Evolutionary conservation across 73 alveolate genomes (phyloP), one percentile per base, ranked within the genome.

Genomic region (Paramecium primaurelia): DNA sequence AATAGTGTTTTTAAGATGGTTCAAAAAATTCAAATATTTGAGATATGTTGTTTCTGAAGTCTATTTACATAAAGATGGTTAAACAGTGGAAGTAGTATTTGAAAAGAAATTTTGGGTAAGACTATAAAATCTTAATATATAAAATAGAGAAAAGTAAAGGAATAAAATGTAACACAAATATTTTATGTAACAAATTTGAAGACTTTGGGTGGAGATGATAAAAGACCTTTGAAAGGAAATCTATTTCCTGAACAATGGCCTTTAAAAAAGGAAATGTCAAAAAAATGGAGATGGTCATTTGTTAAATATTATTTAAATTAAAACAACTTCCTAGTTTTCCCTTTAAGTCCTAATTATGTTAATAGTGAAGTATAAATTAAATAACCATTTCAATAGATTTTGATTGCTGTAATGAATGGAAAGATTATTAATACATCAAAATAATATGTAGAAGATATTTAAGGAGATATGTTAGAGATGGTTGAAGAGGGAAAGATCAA

Each of bases 101-200:
- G 71, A 80, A 22, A 80, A 80, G 45, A 25, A 80, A 47, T 80
- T 80, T 36, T 80, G 91, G 91, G 88, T 75, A 75, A 54, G 25
- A 5, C 40, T 5, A 0, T 30, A 0, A 75, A 75, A 30, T 75
- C 28, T 59, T 44, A 12, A 36, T 75, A 7, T 25, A 54, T 54
- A 54, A 54, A 54, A 0, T 38, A 75, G 88, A 80, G 91, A 80
- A 80, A 80, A 80, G 47, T 80, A 44, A 80, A 80, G 14, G 91
- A 80, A 36, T 14, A 80, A 80, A 49, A 42, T 26, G 58, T 47
- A 7, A 80, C 30, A 3, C 16, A 44, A 80, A 28, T 49, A 45
- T 80, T 45, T 80, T 80, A 45, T 80, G 75, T 80, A 0, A 25
- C 91, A 49, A 80, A 42, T 47, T 22, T 80, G 58, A 80, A 80